These are phyloP conservation scores for Penicillium odoratum DNA, from an alignment of 495 filamentous ascomycete species.

Conservation along the genomic window DNA sequence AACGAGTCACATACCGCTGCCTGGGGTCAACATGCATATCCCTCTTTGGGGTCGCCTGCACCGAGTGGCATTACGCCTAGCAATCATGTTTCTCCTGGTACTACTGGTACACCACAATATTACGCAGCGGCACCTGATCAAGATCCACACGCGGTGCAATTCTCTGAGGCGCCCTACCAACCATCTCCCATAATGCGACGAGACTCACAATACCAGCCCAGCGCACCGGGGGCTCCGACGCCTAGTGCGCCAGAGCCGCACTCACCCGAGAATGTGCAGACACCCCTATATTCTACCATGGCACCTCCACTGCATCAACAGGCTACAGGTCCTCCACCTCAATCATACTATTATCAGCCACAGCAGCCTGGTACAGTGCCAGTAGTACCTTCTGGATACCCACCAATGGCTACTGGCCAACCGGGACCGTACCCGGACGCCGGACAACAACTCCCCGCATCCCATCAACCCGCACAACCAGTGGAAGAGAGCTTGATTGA, in stretches of 20 bases:
- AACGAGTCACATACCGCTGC: conserved; percentile 20
- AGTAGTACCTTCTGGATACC: conserved; percentile 34
- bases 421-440: conserved; percentile 63
- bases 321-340: conserved; percentile 28
- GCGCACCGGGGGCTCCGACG: conserved; percentile 18
- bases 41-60: conserved; percentile 31
- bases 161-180: conserved; percentile 29
- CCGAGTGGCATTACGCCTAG: conserved; percentile 22
- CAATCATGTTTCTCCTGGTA: conserved; percentile 1
- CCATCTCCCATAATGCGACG: conserved; percentile 29
- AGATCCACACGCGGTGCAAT: conserved; percentile 21
- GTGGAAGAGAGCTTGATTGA: conserved; percentile 94
- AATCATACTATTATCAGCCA: conserved; percentile 43
- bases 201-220: conserved; percentile 37
- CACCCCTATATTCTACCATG: conserved; percentile 33
- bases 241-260: conserved; percentile 32
- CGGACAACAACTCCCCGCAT: conserved; percentile 47
- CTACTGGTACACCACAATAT: conserved; percentile 30
- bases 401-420: conserved; percentile 33
- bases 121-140: conserved; percentile 31
- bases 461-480: conserved; percentile 45
- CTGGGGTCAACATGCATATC: conserved; percentile 34
- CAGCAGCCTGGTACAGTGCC: conserved; percentile 46
- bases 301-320: conserved; percentile 29
- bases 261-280: conserved; percentile 29